Evolutionary conservation across 192 early-diverging fungal genomes (phyloP).

Genomic region (Gryganskiella cystojenkinii): DNA sequence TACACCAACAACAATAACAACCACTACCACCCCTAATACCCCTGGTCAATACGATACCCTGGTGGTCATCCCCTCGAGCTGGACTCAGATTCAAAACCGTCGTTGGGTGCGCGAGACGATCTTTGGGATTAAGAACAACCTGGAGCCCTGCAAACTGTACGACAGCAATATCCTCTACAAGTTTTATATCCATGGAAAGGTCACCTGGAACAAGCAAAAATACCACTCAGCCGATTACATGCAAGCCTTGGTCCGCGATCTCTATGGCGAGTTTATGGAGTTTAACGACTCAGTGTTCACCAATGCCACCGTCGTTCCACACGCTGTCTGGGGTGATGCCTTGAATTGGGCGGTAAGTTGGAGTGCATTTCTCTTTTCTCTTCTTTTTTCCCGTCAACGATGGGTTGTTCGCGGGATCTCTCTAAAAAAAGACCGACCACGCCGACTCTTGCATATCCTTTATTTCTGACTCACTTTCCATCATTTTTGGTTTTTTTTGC

Average conservation of each 20-base stretch:
- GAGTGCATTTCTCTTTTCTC: too few species aligned
- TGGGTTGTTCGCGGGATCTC: too few species aligned
- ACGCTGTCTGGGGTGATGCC: slow-evolving; percentile 36
- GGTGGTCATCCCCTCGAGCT: slow-evolving; percentile 59
- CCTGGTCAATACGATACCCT: slow-evolving; percentile 58
- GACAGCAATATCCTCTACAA: slow-evolving; percentile 56
- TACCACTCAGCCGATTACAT: slow-evolving; percentile 33
- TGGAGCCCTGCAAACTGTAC: slow-evolving; percentile 59
- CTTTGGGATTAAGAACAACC: slow-evolving; percentile 65
- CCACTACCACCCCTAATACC: slow-evolving; percentile 23
- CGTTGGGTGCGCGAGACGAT: slow-evolving; percentile 60
- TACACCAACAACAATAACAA: neutral
- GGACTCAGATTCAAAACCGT: slow-evolving; percentile 52
- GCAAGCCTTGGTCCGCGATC: slow-evolving; percentile 37
- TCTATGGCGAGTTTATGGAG: slow-evolving; percentile 65
- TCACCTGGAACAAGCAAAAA: slow-evolving; percentile 14
- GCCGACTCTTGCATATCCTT: neutral
- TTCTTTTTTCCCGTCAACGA: neutral
- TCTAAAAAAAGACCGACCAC: neutral
- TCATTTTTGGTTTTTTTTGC: neutral
- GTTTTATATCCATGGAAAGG: slow-evolving; percentile 55
- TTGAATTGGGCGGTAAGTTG: slow-evolving; percentile 50
- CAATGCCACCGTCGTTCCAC: slow-evolving; percentile 20
- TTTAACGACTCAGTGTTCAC: slow-evolving; percentile 54
- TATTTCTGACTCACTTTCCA: neutral